Evolutionary conservation across 306 rosid species (phyloP).

Genomic region (Quercus rubra): DNA sequence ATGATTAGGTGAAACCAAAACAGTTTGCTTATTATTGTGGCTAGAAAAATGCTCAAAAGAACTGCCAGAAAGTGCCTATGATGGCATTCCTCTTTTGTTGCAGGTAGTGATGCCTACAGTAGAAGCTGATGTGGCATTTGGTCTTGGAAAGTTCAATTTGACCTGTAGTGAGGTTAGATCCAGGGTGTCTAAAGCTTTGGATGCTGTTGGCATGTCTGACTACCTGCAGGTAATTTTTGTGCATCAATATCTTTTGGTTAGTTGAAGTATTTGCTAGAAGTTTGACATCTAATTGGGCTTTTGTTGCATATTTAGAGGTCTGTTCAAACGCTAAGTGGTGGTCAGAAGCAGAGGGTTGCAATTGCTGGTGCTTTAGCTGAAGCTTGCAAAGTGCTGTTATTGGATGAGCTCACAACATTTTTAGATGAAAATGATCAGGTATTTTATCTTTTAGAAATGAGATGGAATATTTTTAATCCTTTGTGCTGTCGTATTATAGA

Average conservation of each 20-base stretch:
- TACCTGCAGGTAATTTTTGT: conserved; percentile 60
- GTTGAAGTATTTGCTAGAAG: conserved; percentile 1
- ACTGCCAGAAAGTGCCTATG: not conserved
- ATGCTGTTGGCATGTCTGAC: conserved; percentile 61
- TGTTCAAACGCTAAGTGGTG: conserved; percentile 85
- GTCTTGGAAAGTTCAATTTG: conserved; percentile 74
- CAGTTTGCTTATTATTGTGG: not conserved
- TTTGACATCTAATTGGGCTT: conserved; percentile 6
- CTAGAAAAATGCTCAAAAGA: not conserved
- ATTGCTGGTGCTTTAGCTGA: conserved; percentile 92
- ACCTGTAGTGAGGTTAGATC: conserved; percentile 59
- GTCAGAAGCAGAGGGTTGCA: conserved; percentile 93
- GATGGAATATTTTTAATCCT: not conserved
- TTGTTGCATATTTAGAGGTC: conserved; percentile 56
- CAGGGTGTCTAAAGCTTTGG: conserved; percentile 62
- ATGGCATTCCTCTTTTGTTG: conserved; percentile 9
- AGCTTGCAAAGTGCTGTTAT: conserved; percentile 73
- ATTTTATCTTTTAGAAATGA: conserved; percentile 1
- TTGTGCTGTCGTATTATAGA: not conserved
- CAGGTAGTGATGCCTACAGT: conserved; percentile 93
- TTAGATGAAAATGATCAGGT: conserved; percentile 90
- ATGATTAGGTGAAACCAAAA: not conserved
- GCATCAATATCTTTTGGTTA: not conserved
- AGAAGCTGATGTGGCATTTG: conserved; percentile 86
- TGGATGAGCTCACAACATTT: conserved; percentile 87